Percentiles rank a stretch among this genome's conserved stretches.
phyloP scores from a whole-genome alignment of 768 basidiomycete species.

The Filobasidium floriforme region DNA sequence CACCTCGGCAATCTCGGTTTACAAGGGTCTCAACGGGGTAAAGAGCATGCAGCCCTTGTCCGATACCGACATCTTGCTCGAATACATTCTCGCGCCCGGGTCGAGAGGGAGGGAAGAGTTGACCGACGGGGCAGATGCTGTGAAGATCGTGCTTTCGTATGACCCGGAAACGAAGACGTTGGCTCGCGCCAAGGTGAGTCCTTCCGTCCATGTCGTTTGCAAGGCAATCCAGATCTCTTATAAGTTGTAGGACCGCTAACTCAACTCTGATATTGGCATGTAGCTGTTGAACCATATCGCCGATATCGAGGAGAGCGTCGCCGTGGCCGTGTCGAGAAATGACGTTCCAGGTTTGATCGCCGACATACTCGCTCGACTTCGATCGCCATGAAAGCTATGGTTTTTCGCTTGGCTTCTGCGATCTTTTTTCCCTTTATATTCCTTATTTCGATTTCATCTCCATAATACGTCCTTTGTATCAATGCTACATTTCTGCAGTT shows the following conservation, averaged over 20 bases:
- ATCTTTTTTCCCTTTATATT: too few relatives aligned
- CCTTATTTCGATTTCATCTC: too few relatives aligned
- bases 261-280: not conserved
- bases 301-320: conserved; percentile 36
- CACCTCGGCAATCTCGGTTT: conserved; percentile 59
- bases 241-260: not conserved
- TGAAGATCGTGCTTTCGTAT: conserved; percentile 31
- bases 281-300: conserved; percentile 32
- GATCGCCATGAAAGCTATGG: not conserved
- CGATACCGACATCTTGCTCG: conserved; percentile 69
- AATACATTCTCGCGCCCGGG: conserved; percentile 48
- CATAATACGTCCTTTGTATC: too few relatives aligned
- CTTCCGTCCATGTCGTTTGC: not conserved
- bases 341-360: conserved; percentile 41
- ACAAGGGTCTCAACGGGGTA: conserved; percentile 58
- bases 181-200: conserved; percentile 34
- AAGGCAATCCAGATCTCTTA: too few relatives aligned
- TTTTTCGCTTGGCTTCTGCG: not conserved
- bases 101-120: not conserved
- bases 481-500: too few relatives aligned
- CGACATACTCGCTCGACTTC: conserved; percentile 32
- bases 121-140: not conserved
- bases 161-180: conserved; percentile 32
- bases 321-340: conserved; percentile 29
- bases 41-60: conserved; percentile 56